These are phyloP conservation scores for Cyclotella cryptica DNA, from an alignment of 108 stramenopile genomes.

Conservation along the genomic window DNA sequence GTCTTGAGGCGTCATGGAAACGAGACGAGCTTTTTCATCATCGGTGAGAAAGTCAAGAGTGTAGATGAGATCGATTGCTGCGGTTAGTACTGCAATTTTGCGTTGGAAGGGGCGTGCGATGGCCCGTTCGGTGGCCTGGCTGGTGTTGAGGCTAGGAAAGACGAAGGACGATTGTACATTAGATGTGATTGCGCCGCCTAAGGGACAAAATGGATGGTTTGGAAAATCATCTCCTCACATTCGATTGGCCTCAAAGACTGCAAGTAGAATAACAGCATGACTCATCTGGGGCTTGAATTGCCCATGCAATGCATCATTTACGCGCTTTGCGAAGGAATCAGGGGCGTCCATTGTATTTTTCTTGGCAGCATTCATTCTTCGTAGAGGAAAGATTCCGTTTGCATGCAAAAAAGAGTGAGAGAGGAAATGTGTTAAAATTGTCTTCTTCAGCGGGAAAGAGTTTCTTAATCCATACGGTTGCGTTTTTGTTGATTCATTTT, in stretches of 20 bases:
- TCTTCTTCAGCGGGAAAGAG: no score
- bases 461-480: no score
- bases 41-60: slow-evolving; percentile 18
- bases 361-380: background rate
- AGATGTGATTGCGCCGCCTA: no score
- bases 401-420: background rate
- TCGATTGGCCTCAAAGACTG: slow-evolving; percentile 23
- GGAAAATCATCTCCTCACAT: slow-evolving; percentile 11
- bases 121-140: background rate
- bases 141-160: background rate
- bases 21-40: slow-evolving; percentile 6
- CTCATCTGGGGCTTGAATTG: slow-evolving; percentile 18
- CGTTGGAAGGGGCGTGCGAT: slow-evolving; percentile 14
- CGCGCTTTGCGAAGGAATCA: slow-evolving; percentile 6
- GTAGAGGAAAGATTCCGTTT: background rate
- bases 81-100: slow-evolving; percentile 15
- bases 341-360: background rate
- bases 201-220: background rate
- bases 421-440: no score
- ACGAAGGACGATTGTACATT: no score
- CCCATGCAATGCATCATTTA: slow-evolving; percentile 14
- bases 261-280: slow-evolving; percentile 15
- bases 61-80: slow-evolving; percentile 19
- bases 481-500: no score
- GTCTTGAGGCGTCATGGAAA: background rate